A percentile compares a stretch with the other conserved stretches of the same genome.
Evolutionary conservation across 2,329 filamentous ascomycete genomes (phyloP).

Genomic region (Penicillium hordei): DNA sequence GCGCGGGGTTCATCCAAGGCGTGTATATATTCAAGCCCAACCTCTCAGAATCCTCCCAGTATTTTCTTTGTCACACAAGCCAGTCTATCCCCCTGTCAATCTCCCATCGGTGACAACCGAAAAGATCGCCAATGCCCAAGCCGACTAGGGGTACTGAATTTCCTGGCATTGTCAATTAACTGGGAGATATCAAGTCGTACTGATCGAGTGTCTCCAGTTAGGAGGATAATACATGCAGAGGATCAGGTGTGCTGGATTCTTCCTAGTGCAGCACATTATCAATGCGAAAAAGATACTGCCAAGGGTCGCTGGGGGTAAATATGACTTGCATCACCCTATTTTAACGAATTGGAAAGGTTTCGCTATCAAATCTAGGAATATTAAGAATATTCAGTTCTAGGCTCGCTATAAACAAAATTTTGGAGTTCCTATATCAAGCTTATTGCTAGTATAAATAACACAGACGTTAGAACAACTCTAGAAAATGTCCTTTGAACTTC

Average conservation of each 20-base stretch:
- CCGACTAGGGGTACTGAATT: not conserved
- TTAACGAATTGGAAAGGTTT: not conserved
- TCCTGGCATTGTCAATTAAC: not conserved
- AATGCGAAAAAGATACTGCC: not conserved
- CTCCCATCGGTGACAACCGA: not conserved
- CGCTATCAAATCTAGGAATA: not conserved
- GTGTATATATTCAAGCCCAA: conserved; percentile 8
- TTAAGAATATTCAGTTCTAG: too few species aligned
- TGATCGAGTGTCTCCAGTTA: not conserved
- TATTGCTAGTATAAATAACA: too few species aligned
- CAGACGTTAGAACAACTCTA: too few species aligned
- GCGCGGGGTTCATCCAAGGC: not conserved
- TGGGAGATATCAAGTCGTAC: not conserved
- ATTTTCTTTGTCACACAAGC: conserved; percentile 7
- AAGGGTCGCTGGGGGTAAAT: not conserved
- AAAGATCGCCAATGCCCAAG: not conserved
- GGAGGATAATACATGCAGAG: conserved; percentile 2
- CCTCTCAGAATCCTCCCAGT: conserved; percentile 2
- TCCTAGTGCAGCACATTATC: not conserved
- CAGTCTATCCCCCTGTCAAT: not conserved
- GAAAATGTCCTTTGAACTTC: too few species aligned
- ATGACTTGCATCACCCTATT: conserved; percentile 6
- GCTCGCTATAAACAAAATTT: too few species aligned
- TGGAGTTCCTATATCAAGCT: too few species aligned
- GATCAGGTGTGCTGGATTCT: conserved; percentile 1